These are phyloP conservation scores for Luzula sylvatica DNA, from an alignment of 176 grass and related monocot genomes.

Conservation along the genomic window DNA sequence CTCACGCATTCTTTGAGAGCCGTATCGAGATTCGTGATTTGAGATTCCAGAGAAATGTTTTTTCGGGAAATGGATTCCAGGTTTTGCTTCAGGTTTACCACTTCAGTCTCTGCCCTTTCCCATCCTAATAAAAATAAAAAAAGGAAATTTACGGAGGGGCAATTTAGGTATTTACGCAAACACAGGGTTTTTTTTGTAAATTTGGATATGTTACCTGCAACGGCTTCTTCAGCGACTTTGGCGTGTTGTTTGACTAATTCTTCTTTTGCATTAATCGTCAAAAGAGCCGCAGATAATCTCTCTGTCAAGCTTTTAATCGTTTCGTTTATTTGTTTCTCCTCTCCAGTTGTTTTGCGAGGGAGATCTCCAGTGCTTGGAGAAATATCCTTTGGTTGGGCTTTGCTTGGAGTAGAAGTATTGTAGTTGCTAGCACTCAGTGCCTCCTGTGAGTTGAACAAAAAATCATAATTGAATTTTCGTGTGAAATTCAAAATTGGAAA, in stretches of 20 bases:
- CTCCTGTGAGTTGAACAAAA: constrained; percentile 24
- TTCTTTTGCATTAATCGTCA: constrained; percentile 76
- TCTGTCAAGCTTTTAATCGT: constrained; percentile 72
- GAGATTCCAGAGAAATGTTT: constrained; percentile 57
- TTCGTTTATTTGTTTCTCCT: constrained; percentile 30
- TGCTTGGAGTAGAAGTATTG: constrained; percentile 30
- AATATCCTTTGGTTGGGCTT: constrained; percentile 35
- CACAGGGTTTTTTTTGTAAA: no score
- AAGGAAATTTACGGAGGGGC: not conserved
- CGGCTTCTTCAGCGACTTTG: constrained; percentile 96
- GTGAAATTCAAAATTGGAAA: constrained; percentile 2
- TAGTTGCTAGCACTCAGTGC: constrained; percentile 12
- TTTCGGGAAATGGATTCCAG: constrained; percentile 60
- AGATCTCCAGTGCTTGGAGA: constrained; percentile 31
- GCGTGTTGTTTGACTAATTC: constrained; percentile 90
- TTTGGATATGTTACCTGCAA: constrained; percentile 88
- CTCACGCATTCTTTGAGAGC: constrained; percentile 96
- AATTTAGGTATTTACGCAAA: no score
- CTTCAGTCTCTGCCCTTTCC: constrained; percentile 90
- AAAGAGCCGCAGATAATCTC: constrained; percentile 72
- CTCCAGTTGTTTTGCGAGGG: constrained; percentile 17
- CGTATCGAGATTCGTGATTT: constrained; percentile 59
- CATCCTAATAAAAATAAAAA: constrained; percentile 43
- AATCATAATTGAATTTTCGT: no score
- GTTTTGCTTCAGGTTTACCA: constrained; percentile 50